Evolutionary conservation across 352 stramenopile species (phyloP).

Genomic region (Pythium guiyangense): DNA sequence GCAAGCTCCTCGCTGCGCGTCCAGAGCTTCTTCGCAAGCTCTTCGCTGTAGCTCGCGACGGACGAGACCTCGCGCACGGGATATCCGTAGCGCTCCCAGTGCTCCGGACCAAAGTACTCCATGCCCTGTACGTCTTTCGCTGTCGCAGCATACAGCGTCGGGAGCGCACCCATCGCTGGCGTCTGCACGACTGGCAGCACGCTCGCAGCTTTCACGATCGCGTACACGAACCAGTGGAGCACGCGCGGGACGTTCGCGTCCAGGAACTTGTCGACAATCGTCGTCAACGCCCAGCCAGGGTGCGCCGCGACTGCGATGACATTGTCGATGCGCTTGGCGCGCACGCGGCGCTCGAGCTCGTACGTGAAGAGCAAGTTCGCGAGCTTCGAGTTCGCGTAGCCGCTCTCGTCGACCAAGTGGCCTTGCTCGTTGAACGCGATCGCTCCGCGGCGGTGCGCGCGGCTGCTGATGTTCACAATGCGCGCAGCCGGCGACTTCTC

Average conservation of each 20-base stretch:
- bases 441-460: constrained; percentile 20
- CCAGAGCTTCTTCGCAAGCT: constrained; percentile 12
- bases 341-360: constrained; percentile 46
- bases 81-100: constrained; percentile 10
- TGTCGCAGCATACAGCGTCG: constrained; percentile 51
- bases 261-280: constrained; percentile 50
- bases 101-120: not conserved
- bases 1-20: constrained; percentile 11
- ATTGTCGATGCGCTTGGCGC: constrained; percentile 11
- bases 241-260: constrained; percentile 25
- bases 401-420: constrained; percentile 9
- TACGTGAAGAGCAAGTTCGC: constrained; percentile 60
- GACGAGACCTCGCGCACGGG: constrained; percentile 13
- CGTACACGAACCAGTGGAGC: constrained; percentile 29
- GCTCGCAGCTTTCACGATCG: constrained; percentile 21
- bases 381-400: constrained; percentile 58
- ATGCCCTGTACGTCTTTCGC: constrained; percentile 9
- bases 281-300: constrained; percentile 40
- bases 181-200: constrained; percentile 37
- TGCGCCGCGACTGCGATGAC: constrained; percentile 46
- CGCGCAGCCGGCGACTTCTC: constrained; percentile 18
- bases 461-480: constrained; percentile 34
- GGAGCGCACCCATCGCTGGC: constrained; percentile 34
- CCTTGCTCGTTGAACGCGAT: constrained; percentile 10
- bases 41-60: constrained; percentile 10